Conservation (phyloP, 441 rosid species). For the Croton laevigatus region DNA sequence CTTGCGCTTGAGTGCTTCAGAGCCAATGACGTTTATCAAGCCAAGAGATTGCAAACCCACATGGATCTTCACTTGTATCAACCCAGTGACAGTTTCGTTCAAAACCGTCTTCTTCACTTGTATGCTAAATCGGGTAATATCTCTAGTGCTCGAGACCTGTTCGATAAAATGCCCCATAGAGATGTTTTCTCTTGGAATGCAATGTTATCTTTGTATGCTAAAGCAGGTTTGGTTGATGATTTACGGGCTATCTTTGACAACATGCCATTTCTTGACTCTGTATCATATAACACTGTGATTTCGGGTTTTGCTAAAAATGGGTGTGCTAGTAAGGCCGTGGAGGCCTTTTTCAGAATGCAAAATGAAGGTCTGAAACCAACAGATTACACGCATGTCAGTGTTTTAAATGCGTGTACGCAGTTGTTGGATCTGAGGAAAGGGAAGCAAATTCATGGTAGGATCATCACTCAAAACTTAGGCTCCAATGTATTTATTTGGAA, state of each 20-base stretch:
- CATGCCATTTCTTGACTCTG: constrained; percentile 52
- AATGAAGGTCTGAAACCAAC: constrained; percentile 49
- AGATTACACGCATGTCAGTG: constrained; percentile 71
- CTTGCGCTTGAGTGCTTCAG: constrained; percentile 50
- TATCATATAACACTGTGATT: constrained; percentile 81
- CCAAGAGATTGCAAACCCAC: constrained; percentile 47
- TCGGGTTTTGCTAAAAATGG: constrained; percentile 68
- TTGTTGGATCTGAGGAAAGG: constrained; percentile 62
- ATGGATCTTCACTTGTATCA: constrained; percentile 43
- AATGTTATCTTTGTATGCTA: constrained; percentile 53
- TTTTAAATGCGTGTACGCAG: constrained; percentile 64
- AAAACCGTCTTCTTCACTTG: not conserved
- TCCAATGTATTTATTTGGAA: constrained; percentile 51
- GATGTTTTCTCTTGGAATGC: constrained; percentile 60
- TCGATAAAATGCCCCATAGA: constrained; percentile 48
- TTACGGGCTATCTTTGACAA: constrained; percentile 60
- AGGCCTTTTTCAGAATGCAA: constrained; percentile 49
- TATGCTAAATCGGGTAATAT: not conserved
- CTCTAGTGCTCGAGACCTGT: constrained; percentile 40
- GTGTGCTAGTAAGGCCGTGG: constrained; percentile 26
- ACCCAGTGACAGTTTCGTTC: constrained; percentile 29
- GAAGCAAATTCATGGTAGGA: constrained; percentile 52
- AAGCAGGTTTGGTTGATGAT: constrained; percentile 33
- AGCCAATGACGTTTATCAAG: constrained; percentile 44
- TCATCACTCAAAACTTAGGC: constrained; percentile 39